These are phyloP conservation scores for Bisporella sp. DNA, from an alignment of 2,329 filamentous ascomycete species.

Conservation along the genomic window DNA sequence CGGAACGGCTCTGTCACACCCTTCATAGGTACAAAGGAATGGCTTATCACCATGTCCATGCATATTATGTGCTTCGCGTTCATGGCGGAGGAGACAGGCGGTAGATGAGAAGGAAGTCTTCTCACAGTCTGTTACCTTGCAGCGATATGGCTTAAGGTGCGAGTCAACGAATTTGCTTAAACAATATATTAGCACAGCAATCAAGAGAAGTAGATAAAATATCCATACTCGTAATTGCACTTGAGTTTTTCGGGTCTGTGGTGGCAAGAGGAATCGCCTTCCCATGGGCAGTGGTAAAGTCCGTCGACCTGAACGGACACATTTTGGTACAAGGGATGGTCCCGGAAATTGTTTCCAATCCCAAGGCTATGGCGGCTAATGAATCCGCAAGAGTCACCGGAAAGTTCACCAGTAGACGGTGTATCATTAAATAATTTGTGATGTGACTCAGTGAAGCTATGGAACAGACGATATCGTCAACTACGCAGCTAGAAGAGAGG, in stretches of 20 bases:
- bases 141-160: constrained; percentile 92
- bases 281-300: constrained; percentile 89
- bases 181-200: constrained; percentile 18
- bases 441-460: no score
- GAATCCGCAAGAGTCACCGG: constrained; percentile 23
- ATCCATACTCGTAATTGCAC: constrained; percentile 93
- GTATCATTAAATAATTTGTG: no score
- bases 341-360: constrained; percentile 39
- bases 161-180: constrained; percentile 93
- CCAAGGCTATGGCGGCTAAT: constrained; percentile 23
- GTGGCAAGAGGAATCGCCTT: constrained; percentile 64
- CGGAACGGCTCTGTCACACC: constrained; percentile 73
- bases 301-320: constrained; percentile 61
- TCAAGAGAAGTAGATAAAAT: neutral
- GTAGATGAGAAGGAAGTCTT: constrained; percentile 90
- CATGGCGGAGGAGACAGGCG: constrained; percentile 87
- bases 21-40: constrained; percentile 79
- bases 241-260: constrained; percentile 95
- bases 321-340: constrained; percentile 66
- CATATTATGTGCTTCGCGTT: constrained; percentile 92
- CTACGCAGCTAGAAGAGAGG: no score
- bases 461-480: no score
- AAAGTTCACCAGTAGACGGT: constrained; percentile 6
- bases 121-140: constrained; percentile 78
- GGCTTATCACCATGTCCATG: constrained; percentile 92